These are phyloP conservation scores for Venturiaceae sp. DNA, from an alignment of 2,329 filamentous ascomycete species.

Conservation along the genomic window DNA sequence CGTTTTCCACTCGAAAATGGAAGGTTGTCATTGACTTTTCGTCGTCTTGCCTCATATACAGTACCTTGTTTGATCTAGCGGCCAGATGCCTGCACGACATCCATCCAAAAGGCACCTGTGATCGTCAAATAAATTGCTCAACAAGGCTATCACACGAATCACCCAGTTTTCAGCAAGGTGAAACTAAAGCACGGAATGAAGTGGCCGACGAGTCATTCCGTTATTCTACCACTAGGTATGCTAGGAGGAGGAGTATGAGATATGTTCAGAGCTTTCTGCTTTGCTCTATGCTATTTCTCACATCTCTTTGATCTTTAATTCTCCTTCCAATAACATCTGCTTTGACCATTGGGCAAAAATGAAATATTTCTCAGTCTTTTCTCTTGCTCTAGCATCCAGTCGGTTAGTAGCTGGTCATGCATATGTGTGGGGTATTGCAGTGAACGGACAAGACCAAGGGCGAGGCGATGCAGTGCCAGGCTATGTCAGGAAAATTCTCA, in stretches of 20 bases:
- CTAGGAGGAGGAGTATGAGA: not conserved
- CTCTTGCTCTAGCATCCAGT: not conserved
- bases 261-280: not conserved
- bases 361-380: not conserved
- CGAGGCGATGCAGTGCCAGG: conserved; percentile 27
- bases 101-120: not conserved
- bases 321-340: too few relatives aligned
- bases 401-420: not conserved
- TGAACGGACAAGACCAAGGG: conserved; percentile 31
- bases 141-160: not conserved
- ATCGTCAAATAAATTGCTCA: not conserved
- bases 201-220: not conserved
- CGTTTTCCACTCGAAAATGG: not conserved
- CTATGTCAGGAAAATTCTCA: conserved; percentile 38
- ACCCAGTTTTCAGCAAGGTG: too few relatives aligned
- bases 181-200: not conserved
- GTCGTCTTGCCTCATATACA: not conserved
- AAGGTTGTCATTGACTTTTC: not conserved
- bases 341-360: not conserved
- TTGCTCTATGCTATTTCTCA: too few relatives aligned
- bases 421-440: conserved; percentile 14
- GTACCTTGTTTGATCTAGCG: too few relatives aligned
- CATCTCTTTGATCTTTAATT: too few relatives aligned
- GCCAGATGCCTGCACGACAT: not conserved
- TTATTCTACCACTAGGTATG: not conserved